Percentiles rank a stretch among this genome's conserved stretches.
Evolutionary conservation across 495 filamentous ascomycete species (phyloP).

Genomic region (Xanthoparmelia taractica): DNA sequence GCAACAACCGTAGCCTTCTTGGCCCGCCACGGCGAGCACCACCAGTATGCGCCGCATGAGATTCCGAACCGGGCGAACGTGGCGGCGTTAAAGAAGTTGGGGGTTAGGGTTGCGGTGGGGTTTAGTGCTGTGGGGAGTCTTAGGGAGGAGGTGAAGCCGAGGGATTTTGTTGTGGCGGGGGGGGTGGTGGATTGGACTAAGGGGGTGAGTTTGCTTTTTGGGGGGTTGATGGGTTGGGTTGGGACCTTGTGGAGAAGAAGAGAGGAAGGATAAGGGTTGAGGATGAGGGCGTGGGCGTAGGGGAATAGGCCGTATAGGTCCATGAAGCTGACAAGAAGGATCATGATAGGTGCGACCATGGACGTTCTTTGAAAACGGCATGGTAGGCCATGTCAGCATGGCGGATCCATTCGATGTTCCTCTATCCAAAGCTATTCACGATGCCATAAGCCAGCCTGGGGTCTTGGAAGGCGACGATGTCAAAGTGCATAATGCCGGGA

Average conservation of each 20-base stretch:
- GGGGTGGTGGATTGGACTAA: conserved; percentile 98
- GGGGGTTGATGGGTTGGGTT: background rate
- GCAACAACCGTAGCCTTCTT: conserved; percentile 81
- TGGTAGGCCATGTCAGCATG: conserved; percentile 92
- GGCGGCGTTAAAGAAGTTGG: conserved; percentile 80
- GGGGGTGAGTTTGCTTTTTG: conserved; percentile 41
- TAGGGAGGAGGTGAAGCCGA: conserved; percentile 81
- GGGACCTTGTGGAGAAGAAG: background rate
- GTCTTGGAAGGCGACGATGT: conserved; percentile 77
- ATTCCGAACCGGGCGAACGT: conserved; percentile 89
- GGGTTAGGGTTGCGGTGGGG: conserved; percentile 82
- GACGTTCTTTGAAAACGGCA: conserved; percentile 90
- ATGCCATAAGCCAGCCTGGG: conserved; percentile 30
- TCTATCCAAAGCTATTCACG: conserved; percentile 61
- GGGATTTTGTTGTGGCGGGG: conserved; percentile 93
- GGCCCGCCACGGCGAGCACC: conserved; percentile 80
- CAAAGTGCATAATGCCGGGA: conserved; percentile 66
- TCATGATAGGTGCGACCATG: conserved; percentile 57
- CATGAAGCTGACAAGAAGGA: background rate
- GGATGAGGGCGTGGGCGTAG: background rate
- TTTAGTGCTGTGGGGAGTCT: conserved; percentile 94
- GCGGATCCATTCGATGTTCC: conserved; percentile 85
- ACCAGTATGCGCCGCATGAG: conserved; percentile 87
- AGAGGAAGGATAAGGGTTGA: too few species aligned
- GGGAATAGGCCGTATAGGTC: background rate